Conservation (phyloP, 208 protist genomes). For the Acanthamoeba rhysodes region DNA sequence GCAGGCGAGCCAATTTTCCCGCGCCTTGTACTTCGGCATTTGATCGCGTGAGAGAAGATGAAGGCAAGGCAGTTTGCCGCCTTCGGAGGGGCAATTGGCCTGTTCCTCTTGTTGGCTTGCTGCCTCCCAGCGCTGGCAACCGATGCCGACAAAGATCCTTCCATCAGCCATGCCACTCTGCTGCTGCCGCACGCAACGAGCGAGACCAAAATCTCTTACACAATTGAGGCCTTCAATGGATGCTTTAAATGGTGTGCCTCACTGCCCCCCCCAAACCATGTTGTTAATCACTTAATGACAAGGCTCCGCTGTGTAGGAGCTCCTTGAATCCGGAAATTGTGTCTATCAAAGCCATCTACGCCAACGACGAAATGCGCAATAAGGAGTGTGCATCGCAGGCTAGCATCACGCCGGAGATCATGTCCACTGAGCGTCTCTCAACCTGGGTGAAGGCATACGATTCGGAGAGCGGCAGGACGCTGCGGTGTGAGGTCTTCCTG, state of each 20-base stretch:
- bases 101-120: slow-evolving; percentile 48
- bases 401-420: slow-evolving; percentile 60
- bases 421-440: slow-evolving; percentile 72
- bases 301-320: neutral
- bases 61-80: neutral
- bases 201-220: slow-evolving; percentile 52
- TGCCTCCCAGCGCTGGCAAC: neutral
- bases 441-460: slow-evolving; percentile 52
- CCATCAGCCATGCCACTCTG: slow-evolving; percentile 66
- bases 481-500: slow-evolving; percentile 73
- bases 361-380: slow-evolving; percentile 9
- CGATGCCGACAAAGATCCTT: slow-evolving; percentile 38
- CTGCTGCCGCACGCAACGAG: slow-evolving; percentile 63
- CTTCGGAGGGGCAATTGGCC: slow-evolving; percentile 4
- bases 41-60: neutral
- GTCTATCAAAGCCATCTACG: slow-evolving; percentile 49
- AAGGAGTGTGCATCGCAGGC: slow-evolving; percentile 30
- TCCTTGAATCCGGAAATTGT: slow-evolving; percentile 73
- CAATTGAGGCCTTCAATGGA: slow-evolving; percentile 62
- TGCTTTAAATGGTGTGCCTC: slow-evolving; percentile 72
- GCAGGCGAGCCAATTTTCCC: neutral
- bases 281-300: neutral
- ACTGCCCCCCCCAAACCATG: neutral
- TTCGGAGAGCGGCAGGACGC: slow-evolving; percentile 34
- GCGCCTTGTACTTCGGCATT: neutral